Conservation (phyloP, 2,329 filamentous ascomycete genomes). For the Didymella lethalis region DNA sequence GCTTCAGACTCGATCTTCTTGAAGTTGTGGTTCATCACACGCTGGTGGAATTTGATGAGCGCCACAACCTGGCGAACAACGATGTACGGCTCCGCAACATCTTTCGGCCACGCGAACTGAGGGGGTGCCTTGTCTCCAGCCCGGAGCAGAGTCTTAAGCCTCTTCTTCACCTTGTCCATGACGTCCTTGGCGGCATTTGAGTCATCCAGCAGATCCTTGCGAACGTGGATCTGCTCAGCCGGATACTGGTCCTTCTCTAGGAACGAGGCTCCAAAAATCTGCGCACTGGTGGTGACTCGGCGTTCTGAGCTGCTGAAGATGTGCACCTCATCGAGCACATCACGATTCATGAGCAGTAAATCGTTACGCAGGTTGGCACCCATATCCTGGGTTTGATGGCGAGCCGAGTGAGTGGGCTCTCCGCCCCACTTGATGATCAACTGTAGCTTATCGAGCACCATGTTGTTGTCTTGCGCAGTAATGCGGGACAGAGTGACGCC, state of each 20-base stretch:
- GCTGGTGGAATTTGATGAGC: conserved; percentile 95
- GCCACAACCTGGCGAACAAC: conserved; percentile 92
- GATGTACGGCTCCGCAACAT: conserved; percentile 91
- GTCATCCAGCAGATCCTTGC: conserved; percentile 94
- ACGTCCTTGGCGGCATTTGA: conserved; percentile 98
- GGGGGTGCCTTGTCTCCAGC: conserved; percentile 93
- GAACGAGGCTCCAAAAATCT: conserved; percentile 94
- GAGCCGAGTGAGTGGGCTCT: conserved; percentile 94
- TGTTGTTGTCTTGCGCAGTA: conserved; percentile 88
- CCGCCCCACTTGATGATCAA: conserved; percentile 99
- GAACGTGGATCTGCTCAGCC: conserved; percentile 84
- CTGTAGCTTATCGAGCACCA: conserved; percentile 94
- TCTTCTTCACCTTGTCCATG: conserved; percentile 99
- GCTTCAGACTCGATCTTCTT: conserved; percentile 74
- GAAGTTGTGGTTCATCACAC: conserved; percentile 95
- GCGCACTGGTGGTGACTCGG: conserved; percentile 91
- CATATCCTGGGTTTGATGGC: conserved; percentile 94
- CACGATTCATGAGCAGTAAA: conserved; percentile 87
- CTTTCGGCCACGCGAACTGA: conserved; percentile 96
- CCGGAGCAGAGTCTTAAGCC: conserved; percentile 88
- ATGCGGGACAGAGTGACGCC: conserved; percentile 93
- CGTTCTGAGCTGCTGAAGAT: conserved; percentile 97
- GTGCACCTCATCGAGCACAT: conserved; percentile 89
- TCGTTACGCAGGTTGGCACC: conserved; percentile 97
- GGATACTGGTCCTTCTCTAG: conserved; percentile 85